Base-by-base conservation (phyloP, 768 basidiomycete genomes). In the Podaxis sp. region DNA sequence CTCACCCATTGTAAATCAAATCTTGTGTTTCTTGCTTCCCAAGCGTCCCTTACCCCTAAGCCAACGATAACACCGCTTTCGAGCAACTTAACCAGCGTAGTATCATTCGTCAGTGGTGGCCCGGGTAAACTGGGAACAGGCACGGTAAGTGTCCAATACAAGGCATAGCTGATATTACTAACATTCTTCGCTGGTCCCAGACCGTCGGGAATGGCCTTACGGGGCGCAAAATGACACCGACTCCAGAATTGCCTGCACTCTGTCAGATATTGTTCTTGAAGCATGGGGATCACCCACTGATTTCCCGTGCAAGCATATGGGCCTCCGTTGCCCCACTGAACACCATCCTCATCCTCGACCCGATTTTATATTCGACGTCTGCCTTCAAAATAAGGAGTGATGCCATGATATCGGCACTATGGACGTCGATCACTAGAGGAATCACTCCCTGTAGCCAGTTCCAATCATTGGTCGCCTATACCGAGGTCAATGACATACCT, bases 1-100 rank as follows among this genome's bases (percentile, higher is more conserved):
- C 83, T 67, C 63, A 89, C 90, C 93, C 91, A 95, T 69, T 85
- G 85, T 18, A 86, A 75, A 64, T 94, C 90, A 66, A 92, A 89
- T 9, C 90, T 82, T 11, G 85, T 83, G 65, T 89, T 91, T 46
- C 87, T 82, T 38, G 89, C 90, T 61, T 82, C 78, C 87, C 87
- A 92, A 32, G 84, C 83, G 62, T 88, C 84, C 38, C 76, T 73
- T 36, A 87, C 77, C 16, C 88, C 90, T 53, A 93, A 68, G 18
- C 84, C 91, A n/a, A 93, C 87, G 18, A 85, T 86, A n/a, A 96
- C 89, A n/a, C 86, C 87, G 37, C 87, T 79, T 4, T 81, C 75
- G 14, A 89, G 71, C 40, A 98, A 78, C 21, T 77, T 82, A 3
- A 84, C 79, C 40, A 94, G 83, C 64, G 74, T 79, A 13, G 83